A percentile compares a stretch with the other conserved stretches of the same genome.
These are phyloP conservation scores for Dryas drummondii DNA, from an alignment of 306 rosid genomes.

Conservation along the genomic window DNA sequence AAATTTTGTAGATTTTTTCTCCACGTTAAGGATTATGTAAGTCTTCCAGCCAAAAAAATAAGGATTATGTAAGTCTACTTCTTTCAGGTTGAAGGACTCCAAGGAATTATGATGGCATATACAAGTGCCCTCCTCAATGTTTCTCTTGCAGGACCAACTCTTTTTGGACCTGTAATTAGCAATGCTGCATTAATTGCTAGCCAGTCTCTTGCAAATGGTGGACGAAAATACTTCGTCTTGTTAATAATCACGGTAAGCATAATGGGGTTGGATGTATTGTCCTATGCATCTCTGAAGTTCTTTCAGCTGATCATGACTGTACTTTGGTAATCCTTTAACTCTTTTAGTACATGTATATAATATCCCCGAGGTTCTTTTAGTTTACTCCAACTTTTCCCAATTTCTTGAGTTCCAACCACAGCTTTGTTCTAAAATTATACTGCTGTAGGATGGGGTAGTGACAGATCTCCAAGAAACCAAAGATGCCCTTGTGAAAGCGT, in stretches of 20 bases:
- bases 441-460: constrained; percentile 91
- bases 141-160: constrained; percentile 99
- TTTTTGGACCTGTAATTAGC: constrained; percentile 93
- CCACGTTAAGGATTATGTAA: constrained; percentile 16
- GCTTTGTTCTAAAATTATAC: constrained; percentile 32
- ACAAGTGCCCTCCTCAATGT: constrained; percentile 91
- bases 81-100: constrained; percentile 96
- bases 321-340: constrained; percentile 1
- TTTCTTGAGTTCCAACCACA: constrained; percentile 17
- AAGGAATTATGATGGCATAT: constrained; percentile 96
- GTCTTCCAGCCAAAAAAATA: neutral
- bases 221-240: constrained; percentile 82
- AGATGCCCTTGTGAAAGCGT: constrained; percentile 95
- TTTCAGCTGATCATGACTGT: neutral
- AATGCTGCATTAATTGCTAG: constrained; percentile 90
- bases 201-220: constrained; percentile 79
- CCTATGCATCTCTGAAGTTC: neutral
- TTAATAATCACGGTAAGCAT: constrained; percentile 89
- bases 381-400: neutral
- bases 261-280: neutral
- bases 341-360: neutral
- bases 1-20: constrained; percentile 24
- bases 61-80: constrained; percentile 15
- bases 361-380: neutral
- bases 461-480: constrained; percentile 99